Conservation (phyloP, 257 asterid species). For the Ilex asprella region DNA sequence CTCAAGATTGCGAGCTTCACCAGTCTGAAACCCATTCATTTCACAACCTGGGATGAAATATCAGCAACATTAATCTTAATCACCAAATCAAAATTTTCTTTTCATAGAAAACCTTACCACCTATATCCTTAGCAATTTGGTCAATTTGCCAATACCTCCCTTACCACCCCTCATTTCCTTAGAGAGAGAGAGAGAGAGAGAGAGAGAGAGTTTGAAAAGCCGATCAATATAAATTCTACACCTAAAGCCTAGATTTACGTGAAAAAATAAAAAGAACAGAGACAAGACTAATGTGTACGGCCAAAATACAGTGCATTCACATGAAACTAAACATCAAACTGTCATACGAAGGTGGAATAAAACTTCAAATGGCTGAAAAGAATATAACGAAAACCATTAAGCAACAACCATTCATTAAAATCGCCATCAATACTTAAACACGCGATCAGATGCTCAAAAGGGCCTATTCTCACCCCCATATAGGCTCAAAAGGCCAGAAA, state of each 20-base stretch:
- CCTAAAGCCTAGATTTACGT: constrained; percentile 23
- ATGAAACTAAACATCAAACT: constrained; percentile 39
- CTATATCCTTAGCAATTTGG: background rate
- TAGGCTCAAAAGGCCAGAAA: too few relatives aligned
- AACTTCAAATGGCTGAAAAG: background rate
- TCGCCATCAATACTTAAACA: too few relatives aligned
- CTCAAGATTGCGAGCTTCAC: constrained; percentile 33
- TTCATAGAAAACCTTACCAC: too few relatives aligned
- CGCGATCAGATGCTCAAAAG: too few relatives aligned
- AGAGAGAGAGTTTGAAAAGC: background rate
- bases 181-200: too few relatives aligned
- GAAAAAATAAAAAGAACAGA: constrained; percentile 24
- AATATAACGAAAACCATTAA: background rate
- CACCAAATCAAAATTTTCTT: background rate
- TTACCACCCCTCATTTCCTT: background rate
- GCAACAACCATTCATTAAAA: background rate
- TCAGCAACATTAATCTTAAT: constrained; percentile 11
- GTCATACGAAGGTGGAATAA: background rate
- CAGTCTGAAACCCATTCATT: constrained; percentile 63
- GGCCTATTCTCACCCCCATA: too few relatives aligned
- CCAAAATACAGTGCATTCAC: constrained; percentile 15
- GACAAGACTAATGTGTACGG: constrained; percentile 14
- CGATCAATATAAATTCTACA: background rate
- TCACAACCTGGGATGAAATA: constrained; percentile 38
- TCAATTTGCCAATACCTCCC: background rate